phyloP scores from a whole-genome alignment of 169 alveolate genomes.

The Plasmodium adleri region DNA sequence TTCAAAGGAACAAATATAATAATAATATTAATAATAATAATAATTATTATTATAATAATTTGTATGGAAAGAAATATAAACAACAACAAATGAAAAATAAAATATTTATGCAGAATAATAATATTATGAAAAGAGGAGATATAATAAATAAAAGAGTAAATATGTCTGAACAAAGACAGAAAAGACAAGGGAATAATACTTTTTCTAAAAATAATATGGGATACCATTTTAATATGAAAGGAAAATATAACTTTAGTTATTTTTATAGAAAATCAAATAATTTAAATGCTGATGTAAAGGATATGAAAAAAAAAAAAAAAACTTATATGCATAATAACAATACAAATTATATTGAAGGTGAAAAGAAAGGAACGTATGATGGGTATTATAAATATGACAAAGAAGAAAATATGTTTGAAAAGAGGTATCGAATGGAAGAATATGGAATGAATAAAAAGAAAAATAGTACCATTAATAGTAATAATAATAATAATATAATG shows the following conservation, averaged over 20 bases:
- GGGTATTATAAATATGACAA: constrained; percentile 15
- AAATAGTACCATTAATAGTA: neutral
- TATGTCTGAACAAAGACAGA: neutral
- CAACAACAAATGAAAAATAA: neutral
- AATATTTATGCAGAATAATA: neutral
- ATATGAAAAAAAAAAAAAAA: neutral
- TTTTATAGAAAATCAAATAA: constrained; percentile 36
- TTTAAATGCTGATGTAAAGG: neutral
- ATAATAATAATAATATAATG: too few relatives aligned
- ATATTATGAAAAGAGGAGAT: neutral
- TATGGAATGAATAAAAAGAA: neutral
- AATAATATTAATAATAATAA: neutral
- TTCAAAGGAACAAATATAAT: neutral
- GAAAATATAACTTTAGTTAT: constrained; percentile 56
- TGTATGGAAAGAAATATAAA: neutral
- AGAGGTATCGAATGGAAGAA: neutral
- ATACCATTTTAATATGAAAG: constrained; percentile 13
- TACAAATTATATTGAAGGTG: neutral
- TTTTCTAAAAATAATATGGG: constrained; percentile 9
- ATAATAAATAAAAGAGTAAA: neutral
- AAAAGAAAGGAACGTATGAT: neutral
- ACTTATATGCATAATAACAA: neutral
- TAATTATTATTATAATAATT: neutral
- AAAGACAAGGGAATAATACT: constrained; percentile 3
- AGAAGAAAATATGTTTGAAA: neutral